A percentile compares a stretch with the other conserved stretches of the same genome.
Evolutionary conservation across 2,329 filamentous ascomycete genomes (phyloP).

Genomic region (Tolypocladium album): DNA sequence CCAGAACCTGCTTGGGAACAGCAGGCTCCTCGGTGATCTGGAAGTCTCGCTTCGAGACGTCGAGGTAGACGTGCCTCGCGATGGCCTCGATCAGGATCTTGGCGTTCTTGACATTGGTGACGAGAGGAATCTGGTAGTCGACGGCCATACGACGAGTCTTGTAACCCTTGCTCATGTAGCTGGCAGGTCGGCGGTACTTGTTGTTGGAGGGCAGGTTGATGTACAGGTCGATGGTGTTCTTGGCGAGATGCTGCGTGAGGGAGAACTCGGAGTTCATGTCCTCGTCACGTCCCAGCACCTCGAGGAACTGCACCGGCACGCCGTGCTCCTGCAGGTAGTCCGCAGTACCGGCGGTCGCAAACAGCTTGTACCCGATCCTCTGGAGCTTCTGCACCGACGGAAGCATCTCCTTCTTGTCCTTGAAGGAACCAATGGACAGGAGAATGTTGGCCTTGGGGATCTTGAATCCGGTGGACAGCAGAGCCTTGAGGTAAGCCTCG

Average conservation of each 20-base stretch:
- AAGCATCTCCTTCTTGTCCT: conserved; percentile 96
- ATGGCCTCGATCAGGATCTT: conserved; percentile 96
- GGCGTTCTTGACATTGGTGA: conserved; percentile 98
- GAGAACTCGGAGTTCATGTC: conserved; percentile 94
- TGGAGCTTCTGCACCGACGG: conserved; percentile 84
- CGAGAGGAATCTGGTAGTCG: conserved; percentile 89
- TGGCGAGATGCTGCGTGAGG: conserved; percentile 88
- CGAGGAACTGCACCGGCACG: conserved; percentile 85
- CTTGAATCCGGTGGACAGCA: conserved; percentile 93
- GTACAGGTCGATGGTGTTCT: conserved; percentile 96
- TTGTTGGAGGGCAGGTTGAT: conserved; percentile 99
- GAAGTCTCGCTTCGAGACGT: conserved; percentile 75
- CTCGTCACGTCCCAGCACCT: conserved; percentile 70
- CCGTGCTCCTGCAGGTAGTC: conserved; percentile 93
- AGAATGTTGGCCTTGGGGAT: conserved; percentile 93
- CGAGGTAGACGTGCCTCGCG: conserved; percentile 75
- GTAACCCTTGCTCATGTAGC: conserved; percentile 98
- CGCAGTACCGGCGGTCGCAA: conserved; percentile 90
- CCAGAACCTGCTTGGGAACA: conserved; percentile 56
- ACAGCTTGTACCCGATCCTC: conserved; percentile 87
- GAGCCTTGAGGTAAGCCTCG: conserved; percentile 92
- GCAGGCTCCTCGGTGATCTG: conserved; percentile 76
- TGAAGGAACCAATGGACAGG: conserved; percentile 91
- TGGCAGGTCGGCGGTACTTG: conserved; percentile 89
- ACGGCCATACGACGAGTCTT: conserved; percentile 95